phyloP scores from a whole-genome alignment of 257 asterid genomes.

The Fraxinus pennsylvanica region DNA sequence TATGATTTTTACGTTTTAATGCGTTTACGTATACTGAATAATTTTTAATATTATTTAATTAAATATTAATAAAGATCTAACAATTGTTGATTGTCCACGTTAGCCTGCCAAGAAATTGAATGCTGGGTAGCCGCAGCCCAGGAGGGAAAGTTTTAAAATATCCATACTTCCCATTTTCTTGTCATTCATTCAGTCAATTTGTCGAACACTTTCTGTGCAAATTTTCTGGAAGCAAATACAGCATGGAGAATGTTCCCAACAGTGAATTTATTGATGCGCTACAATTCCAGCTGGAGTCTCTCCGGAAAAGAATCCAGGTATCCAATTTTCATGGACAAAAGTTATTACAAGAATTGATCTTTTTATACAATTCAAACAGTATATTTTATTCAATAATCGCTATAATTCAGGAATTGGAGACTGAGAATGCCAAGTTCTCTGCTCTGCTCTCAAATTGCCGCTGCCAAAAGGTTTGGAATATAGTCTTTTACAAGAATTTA shows the following conservation, averaged over 20 bases:
- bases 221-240: conserved; percentile 5
- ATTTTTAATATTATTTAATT: too few species aligned
- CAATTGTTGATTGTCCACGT: too few species aligned
- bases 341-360: not conserved
- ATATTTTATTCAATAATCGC: not conserved
- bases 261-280: conserved; percentile 37
- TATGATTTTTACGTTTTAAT: too few species aligned
- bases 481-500: not conserved
- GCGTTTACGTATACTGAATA: too few species aligned
- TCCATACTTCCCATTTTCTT: not conserved
- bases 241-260: conserved; percentile 37
- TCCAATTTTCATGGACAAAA: not conserved
- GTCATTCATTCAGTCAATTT: conserved; percentile 7
- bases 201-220: conserved; percentile 37
- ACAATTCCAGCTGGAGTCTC: conserved; percentile 44
- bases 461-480: conserved; percentile 57
- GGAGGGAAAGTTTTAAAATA: not conserved
- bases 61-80: too few species aligned
- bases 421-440: conserved; percentile 61
- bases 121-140: too few species aligned
- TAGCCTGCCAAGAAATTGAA: too few species aligned
- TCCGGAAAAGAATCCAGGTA: conserved; percentile 58
- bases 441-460: conserved; percentile 53
- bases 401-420: conserved; percentile 57
- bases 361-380: not conserved